phyloP scores from a whole-genome alignment of 345 rosid genomes.

The Leavenworthia alabamica region DNA sequence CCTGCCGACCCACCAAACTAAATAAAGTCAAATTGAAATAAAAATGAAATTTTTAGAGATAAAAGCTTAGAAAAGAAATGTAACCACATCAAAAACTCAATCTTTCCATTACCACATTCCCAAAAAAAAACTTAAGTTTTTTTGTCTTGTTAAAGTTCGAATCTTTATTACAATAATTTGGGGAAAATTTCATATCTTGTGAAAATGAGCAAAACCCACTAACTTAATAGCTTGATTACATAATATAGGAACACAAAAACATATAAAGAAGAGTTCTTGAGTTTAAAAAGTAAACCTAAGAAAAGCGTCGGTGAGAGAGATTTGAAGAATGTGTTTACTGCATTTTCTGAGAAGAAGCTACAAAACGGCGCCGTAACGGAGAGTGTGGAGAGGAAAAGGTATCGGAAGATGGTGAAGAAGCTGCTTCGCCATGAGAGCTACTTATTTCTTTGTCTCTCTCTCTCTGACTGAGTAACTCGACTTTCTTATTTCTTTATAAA shows the following conservation, averaged over 20 bases:
- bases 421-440: slow-evolving; percentile 37
- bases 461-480: slow-evolving; percentile 13
- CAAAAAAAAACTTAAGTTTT: neutral
- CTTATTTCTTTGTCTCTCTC: slow-evolving; percentile 12
- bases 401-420: slow-evolving; percentile 33
- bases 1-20: slow-evolving; percentile 31
- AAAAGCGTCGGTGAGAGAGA: slow-evolving; percentile 34
- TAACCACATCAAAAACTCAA: slow-evolving; percentile 22
- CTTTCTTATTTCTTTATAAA: slow-evolving; percentile 21
- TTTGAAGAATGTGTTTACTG: slow-evolving; percentile 12
- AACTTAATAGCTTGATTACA: neutral
- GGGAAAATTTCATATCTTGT: neutral
- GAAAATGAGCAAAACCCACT: neutral
- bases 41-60: slow-evolving; percentile 12
- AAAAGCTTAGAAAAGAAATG: slow-evolving; percentile 24
- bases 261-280: slow-evolving; percentile 6
- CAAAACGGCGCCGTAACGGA: slow-evolving; percentile 32
- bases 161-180: slow-evolving; percentile 11
- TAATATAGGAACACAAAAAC: neutral
- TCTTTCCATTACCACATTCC: slow-evolving; percentile 17
- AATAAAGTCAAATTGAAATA: slow-evolving; percentile 22
- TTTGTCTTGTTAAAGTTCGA: slow-evolving; percentile 18
- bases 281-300: slow-evolving; percentile 14
- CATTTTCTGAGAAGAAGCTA: slow-evolving; percentile 16
- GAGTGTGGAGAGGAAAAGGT: slow-evolving; percentile 20